Evolutionary conservation across 441 rosid genomes (phyloP).

Genomic region (Hura crepitans): DNA sequence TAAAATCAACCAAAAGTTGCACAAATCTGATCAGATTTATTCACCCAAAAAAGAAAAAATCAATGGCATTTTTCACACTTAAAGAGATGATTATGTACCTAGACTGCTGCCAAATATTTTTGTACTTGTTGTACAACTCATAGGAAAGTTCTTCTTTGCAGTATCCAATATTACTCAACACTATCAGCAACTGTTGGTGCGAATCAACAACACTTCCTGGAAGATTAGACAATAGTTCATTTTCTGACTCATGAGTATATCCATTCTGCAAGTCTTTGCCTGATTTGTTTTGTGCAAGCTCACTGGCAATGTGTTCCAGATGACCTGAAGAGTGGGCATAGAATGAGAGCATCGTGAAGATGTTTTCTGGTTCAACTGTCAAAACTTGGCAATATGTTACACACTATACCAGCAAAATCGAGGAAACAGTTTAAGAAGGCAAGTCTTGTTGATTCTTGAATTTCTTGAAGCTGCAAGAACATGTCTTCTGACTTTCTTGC

Average conservation of each 20-base stretch:
- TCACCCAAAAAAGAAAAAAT: not conserved
- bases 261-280: slow-evolving; percentile 66
- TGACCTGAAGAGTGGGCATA: slow-evolving; percentile 48
- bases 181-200: slow-evolving; percentile 71
- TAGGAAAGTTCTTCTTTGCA: slow-evolving; percentile 92
- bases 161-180: slow-evolving; percentile 86
- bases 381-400: slow-evolving; percentile 9
- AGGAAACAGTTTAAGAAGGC: slow-evolving; percentile 91
- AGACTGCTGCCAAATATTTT: slow-evolving; percentile 68
- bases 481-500: slow-evolving; percentile 79
- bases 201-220: slow-evolving; percentile 69
- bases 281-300: slow-evolving; percentile 61
- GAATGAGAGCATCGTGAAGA: slow-evolving; percentile 17
- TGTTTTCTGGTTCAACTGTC: slow-evolving; percentile 7
- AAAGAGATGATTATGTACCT: slow-evolving; percentile 39
- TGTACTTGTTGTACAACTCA: slow-evolving; percentile 80
- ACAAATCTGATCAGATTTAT: not conserved
- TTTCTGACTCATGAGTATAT: slow-evolving; percentile 47
- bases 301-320: slow-evolving; percentile 74
- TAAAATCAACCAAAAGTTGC: slow-evolving; percentile 8
- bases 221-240: slow-evolving; percentile 37
- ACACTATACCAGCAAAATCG: slow-evolving; percentile 82
- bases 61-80: not conserved
- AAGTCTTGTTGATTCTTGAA: slow-evolving; percentile 81
- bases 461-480: slow-evolving; percentile 75